phyloP scores from a whole-genome alignment of 257 asterid genomes.

The Gardenia jasminoides region DNA sequence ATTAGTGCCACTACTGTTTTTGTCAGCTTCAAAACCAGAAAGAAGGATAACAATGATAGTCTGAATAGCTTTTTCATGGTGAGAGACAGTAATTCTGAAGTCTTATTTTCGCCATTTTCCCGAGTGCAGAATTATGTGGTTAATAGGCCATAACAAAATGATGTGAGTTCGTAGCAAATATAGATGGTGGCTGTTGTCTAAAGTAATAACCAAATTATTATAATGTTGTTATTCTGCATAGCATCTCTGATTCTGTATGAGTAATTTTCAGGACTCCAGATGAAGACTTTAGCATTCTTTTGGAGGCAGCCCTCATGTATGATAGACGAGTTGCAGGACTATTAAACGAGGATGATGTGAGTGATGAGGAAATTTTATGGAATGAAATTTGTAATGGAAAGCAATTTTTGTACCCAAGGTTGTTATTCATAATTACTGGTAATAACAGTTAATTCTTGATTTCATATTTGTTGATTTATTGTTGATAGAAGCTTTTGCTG shows the following conservation, averaged over 20 bases:
- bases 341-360: constrained; percentile 67
- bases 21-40: background rate
- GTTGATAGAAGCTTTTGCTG: constrained; percentile 2
- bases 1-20: background rate
- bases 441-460: constrained; percentile 23
- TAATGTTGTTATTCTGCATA: background rate
- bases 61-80: background rate
- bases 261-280: constrained; percentile 76
- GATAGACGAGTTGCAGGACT: constrained; percentile 90
- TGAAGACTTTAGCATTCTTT: constrained; percentile 87
- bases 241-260: background rate
- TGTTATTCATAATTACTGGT: constrained; percentile 93
- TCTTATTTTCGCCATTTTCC: background rate
- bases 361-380: constrained; percentile 65
- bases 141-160: background rate
- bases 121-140: background rate
- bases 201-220: background rate
- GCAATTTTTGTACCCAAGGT: constrained; percentile 64
- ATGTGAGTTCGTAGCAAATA: background rate
- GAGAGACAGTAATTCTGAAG: background rate
- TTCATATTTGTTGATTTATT: background rate
- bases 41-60: background rate
- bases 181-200: background rate
- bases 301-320: constrained; percentile 96
- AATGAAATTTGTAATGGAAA: constrained; percentile 58